Evolutionary conservation across 2,329 filamentous ascomycete species (phyloP).

Genomic region (Lasiodiplodia gonubiensis): DNA sequence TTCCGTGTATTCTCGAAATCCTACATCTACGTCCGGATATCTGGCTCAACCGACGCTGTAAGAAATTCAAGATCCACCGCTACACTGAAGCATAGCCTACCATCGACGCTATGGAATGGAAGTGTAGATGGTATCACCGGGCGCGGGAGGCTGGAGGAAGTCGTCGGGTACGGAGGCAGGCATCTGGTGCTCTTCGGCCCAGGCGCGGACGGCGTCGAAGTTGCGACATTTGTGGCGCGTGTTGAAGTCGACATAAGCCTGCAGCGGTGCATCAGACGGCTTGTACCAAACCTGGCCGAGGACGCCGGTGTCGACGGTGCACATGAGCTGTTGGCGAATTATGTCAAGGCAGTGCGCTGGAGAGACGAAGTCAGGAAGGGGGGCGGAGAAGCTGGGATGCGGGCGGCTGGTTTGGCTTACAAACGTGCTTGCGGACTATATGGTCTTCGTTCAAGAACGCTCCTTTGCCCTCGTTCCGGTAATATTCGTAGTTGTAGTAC

Average conservation of each 20-base stretch:
- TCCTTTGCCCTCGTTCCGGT: slow-evolving; percentile 56
- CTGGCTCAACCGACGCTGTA: too few relatives aligned
- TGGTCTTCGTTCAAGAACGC: slow-evolving; percentile 63
- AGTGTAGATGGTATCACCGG: slow-evolving; percentile 39
- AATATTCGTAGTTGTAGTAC: slow-evolving; percentile 66
- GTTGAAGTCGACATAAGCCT: slow-evolving; percentile 67
- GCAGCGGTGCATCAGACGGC: slow-evolving; percentile 49
- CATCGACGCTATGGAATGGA: slow-evolving; percentile 35
- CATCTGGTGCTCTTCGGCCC: slow-evolving; percentile 61
- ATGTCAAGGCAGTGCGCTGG: slow-evolving; percentile 66
- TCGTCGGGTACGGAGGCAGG: slow-evolving; percentile 51
- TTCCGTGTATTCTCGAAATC: too few relatives aligned
- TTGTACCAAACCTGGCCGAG: slow-evolving; percentile 67
- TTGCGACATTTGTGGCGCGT: slow-evolving; percentile 65
- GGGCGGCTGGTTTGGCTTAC: slow-evolving; percentile 48
- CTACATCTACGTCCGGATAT: too few relatives aligned
- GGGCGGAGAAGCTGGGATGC: background rate
- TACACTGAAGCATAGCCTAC: background rate
- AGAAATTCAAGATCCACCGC: too few relatives aligned
- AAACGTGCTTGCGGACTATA: slow-evolving; percentile 62
- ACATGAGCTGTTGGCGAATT: slow-evolving; percentile 68
- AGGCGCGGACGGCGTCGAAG: slow-evolving; percentile 59
- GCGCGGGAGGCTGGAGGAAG: slow-evolving; percentile 51
- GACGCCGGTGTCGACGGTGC: slow-evolving; percentile 64
- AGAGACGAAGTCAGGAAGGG: slow-evolving; percentile 1